Conservation (phyloP, 139 green algal species). For the Micractinium conductrix region DNA sequence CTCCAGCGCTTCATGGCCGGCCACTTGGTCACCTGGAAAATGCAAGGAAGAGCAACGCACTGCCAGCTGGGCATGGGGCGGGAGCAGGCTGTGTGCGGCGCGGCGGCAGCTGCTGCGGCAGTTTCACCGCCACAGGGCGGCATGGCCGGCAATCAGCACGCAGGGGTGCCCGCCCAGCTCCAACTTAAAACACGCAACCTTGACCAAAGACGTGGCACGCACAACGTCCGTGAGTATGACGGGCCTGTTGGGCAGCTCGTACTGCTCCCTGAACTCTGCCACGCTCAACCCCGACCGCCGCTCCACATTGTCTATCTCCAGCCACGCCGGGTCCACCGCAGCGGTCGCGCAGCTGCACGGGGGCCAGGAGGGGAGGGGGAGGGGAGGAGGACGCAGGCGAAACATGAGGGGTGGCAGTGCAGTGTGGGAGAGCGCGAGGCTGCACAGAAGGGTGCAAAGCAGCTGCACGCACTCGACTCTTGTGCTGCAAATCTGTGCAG, state of each 20-base stretch:
- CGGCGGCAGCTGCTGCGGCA: too few species aligned
- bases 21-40: slow-evolving; percentile 54
- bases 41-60: background rate
- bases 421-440: too few species aligned
- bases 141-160: too few species aligned
- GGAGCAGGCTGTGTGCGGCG: too few species aligned
- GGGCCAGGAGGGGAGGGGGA: background rate
- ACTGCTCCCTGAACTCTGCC: slow-evolving; percentile 77
- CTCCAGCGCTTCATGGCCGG: slow-evolving; percentile 72
- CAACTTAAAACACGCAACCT: too few species aligned
- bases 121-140: too few species aligned
- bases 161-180: too few species aligned
- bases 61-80: too few species aligned
- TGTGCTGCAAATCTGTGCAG: slow-evolving; percentile 5
- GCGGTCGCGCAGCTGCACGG: slow-evolving; percentile 32
- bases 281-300: slow-evolving; percentile 55
- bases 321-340: slow-evolving; percentile 73
- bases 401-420: too few species aligned
- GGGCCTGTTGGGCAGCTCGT: slow-evolving; percentile 84
- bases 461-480: background rate
- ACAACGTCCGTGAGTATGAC: slow-evolving; percentile 84
- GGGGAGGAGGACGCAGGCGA: background rate
- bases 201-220: too few species aligned
- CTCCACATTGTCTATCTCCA: slow-evolving; percentile 84
- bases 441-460: background rate